phyloP scores from a whole-genome alignment of 345 rosid genomes.

The Lumnitzera littorea region DNA sequence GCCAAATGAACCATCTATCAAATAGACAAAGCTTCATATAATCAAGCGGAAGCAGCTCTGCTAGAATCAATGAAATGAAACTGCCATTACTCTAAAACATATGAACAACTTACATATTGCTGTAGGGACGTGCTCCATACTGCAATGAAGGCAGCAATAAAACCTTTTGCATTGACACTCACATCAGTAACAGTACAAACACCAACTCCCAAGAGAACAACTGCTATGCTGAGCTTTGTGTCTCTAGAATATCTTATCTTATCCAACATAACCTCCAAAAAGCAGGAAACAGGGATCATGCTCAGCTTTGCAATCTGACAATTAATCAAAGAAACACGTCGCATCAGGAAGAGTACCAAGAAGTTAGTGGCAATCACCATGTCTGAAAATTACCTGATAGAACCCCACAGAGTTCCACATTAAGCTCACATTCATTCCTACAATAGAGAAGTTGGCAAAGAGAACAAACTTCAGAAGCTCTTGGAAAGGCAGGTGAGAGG shows the following conservation, averaged over 20 bases:
- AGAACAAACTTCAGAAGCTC: slow-evolving; percentile 80
- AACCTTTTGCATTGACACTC: slow-evolving; percentile 82
- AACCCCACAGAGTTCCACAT: slow-evolving; percentile 99
- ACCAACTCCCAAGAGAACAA: slow-evolving; percentile 92
- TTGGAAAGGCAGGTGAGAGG: slow-evolving; percentile 76
- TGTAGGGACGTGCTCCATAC: slow-evolving; percentile 97
- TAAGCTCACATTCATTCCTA: slow-evolving; percentile 97
- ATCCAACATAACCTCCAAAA: slow-evolving; percentile 88
- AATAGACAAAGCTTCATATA: no score
- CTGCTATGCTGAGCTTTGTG: slow-evolving; percentile 81
- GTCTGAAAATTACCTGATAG: slow-evolving; percentile 63
- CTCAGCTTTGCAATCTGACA: slow-evolving; percentile 88
- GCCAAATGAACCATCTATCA: no score
- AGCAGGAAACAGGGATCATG: slow-evolving; percentile 96
- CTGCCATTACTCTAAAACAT: no score
- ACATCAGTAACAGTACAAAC: slow-evolving; percentile 96
- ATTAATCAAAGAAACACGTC: slow-evolving; percentile 10
- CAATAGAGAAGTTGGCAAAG: slow-evolving; percentile 89
- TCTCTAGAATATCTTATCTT: slow-evolving; percentile 88
- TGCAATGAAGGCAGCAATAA: slow-evolving; percentile 78
- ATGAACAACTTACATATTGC: slow-evolving; percentile 64
- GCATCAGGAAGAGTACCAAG: background rate
- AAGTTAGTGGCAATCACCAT: background rate
- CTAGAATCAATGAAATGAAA: no score
- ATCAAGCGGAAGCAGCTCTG: no score